Percentiles rank a stretch among this genome's conserved stretches.
phyloP scores from a whole-genome alignment of 2,329 filamentous ascomycete species.

The Madurella fahalii region DNA sequence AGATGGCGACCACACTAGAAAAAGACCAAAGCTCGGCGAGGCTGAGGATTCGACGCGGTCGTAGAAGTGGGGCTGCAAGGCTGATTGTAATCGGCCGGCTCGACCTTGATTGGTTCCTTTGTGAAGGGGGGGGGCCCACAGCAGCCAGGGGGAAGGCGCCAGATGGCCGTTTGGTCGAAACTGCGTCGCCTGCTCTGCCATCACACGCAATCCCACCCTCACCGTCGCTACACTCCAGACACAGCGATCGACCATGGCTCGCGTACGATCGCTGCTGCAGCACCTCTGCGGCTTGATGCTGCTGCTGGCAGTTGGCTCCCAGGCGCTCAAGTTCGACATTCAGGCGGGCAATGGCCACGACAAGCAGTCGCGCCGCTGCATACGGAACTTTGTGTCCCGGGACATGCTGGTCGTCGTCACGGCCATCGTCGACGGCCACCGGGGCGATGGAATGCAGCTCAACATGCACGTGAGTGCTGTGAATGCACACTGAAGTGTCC shows the following conservation, averaged over 20 bases:
- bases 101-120: conserved; percentile 13
- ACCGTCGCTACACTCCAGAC: neutral
- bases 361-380: conserved; percentile 72
- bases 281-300: conserved; percentile 56
- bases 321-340: conserved; percentile 92
- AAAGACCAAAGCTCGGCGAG: conserved; percentile 14
- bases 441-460: conserved; percentile 86
- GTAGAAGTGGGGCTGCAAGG: conserved; percentile 16
- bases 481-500: neutral
- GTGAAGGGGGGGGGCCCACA: neutral
- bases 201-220: neutral
- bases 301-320: conserved; percentile 49
- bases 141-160: conserved; percentile 23
- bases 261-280: conserved; percentile 51
- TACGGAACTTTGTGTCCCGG: conserved; percentile 90
- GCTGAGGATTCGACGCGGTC: conserved; percentile 20
- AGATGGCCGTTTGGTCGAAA: conserved; percentile 21
- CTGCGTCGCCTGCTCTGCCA: neutral
- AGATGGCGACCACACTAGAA: conserved; percentile 3
- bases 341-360: conserved; percentile 60
- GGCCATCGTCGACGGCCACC: conserved; percentile 76
- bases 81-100: neutral
- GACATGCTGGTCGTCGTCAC: conserved; percentile 96
- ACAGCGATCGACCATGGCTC: conserved; percentile 42
- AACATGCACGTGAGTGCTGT: conserved; percentile 76